Evolutionary conservation across 2,329 filamentous ascomycete species (phyloP).

Genomic region (Ilyonectria sp.): DNA sequence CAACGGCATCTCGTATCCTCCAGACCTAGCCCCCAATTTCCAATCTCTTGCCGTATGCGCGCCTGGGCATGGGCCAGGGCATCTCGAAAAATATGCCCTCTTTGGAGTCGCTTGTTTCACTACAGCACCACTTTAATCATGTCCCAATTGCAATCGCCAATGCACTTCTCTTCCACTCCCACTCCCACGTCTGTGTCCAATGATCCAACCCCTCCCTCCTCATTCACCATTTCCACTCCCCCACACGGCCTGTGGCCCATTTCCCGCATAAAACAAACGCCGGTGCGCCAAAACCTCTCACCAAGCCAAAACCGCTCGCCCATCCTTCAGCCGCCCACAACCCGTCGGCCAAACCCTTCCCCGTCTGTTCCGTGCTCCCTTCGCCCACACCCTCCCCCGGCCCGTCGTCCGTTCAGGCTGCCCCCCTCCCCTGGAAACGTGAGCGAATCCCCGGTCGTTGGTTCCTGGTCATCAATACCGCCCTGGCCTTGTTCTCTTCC

Average conservation of each 20-base stretch:
- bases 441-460: not conserved
- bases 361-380: constrained; percentile 11
- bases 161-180: not conserved
- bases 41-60: constrained; percentile 13
- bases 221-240: constrained; percentile 5
- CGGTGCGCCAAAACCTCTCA: constrained; percentile 11
- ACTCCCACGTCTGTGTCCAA: not conserved
- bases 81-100: not conserved
- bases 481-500: not conserved
- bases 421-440: not conserved
- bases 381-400: constrained; percentile 7
- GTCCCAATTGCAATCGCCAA: constrained; percentile 11
- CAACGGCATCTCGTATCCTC: not conserved
- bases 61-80: not conserved
- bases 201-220: not conserved
- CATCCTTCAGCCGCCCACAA: constrained; percentile 8
- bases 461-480: not conserved
- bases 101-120: constrained; percentile 26
- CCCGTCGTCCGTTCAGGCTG: not conserved
- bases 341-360: constrained; percentile 17
- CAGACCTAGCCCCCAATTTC: constrained; percentile 20
- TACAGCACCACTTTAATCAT: constrained; percentile 6
- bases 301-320: constrained; percentile 8
- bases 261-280: not conserved
- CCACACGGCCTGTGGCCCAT: constrained; percentile 5